Conservation (phyloP, 1,284 basidiomycete genomes). For the Puccinia brachypodii region DNA sequence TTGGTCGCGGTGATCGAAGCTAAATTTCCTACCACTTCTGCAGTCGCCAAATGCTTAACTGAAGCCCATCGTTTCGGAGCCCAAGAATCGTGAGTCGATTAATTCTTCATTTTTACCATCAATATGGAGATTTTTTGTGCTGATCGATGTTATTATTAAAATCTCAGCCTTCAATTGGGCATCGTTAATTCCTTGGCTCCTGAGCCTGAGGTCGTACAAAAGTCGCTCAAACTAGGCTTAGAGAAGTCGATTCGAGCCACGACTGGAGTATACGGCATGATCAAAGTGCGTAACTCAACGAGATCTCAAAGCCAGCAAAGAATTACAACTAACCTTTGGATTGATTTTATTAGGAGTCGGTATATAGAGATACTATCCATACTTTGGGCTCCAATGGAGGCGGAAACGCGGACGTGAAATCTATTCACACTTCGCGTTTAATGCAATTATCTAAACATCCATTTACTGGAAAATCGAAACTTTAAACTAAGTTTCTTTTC, state of each 20-base stretch:
- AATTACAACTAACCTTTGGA: background rate
- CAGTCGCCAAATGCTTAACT: background rate
- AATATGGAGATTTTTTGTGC: background rate
- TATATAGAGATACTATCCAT: conserved; percentile 16
- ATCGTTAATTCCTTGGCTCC: conserved; percentile 28
- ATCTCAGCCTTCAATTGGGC: conserved; percentile 11
- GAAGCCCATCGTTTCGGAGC: conserved; percentile 36
- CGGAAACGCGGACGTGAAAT: background rate
- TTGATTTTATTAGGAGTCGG: background rate
- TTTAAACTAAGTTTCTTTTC: conserved; percentile 2
- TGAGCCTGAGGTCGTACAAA: conserved; percentile 29
- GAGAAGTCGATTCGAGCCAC: conserved; percentile 27
- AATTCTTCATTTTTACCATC: background rate
- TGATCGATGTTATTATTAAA: background rate
- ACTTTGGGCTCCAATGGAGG: background rate
- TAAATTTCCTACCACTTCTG: conserved; percentile 26
- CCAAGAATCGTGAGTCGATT: conserved; percentile 43
- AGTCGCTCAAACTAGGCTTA: conserved; percentile 21
- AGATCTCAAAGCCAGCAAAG: background rate
- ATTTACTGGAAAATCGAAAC: background rate
- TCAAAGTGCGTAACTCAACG: conserved; percentile 14
- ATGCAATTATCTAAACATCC: background rate
- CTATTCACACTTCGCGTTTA: conserved; percentile 14
- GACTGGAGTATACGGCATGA: conserved; percentile 40
- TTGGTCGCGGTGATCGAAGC: conserved; percentile 26